Evolutionary conservation across 805 yeast species (phyloP).

Genomic region (Zygosaccharomyces bailii): DNA sequence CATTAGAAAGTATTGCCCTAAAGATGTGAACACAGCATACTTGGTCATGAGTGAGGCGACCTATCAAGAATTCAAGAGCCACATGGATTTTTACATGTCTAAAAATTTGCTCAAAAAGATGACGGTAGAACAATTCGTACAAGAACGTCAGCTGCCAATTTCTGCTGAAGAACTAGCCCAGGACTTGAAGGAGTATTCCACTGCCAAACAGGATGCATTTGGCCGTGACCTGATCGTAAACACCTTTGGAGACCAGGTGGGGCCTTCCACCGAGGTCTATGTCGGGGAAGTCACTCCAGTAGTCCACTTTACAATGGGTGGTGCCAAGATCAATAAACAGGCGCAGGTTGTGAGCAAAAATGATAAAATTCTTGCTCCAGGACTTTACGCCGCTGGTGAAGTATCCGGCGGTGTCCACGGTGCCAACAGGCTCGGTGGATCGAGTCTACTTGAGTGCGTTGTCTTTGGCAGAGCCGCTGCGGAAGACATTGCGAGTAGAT

Average conservation of each 20-base stretch:
- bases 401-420: slow-evolving; percentile 71
- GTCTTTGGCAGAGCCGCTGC: slow-evolving; percentile 58
- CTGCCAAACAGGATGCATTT: slow-evolving; percentile 33
- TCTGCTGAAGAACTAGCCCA: slow-evolving; percentile 23
- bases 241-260: slow-evolving; percentile 29
- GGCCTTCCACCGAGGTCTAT: slow-evolving; percentile 35
- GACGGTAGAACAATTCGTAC: slow-evolving; percentile 33
- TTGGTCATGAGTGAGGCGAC: slow-evolving; percentile 44
- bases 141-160: slow-evolving; percentile 24
- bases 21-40: slow-evolving; percentile 33
- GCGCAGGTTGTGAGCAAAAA: slow-evolving; percentile 42
- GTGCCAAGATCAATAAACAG: slow-evolving; percentile 51
- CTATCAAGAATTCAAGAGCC: slow-evolving; percentile 44
- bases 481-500: slow-evolving; percentile 25
- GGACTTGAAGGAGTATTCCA: slow-evolving; percentile 26
- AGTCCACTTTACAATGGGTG: slow-evolving; percentile 67
- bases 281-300: slow-evolving; percentile 58
- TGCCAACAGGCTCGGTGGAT: slow-evolving; percentile 56
- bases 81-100: slow-evolving; percentile 50
- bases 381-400: slow-evolving; percentile 63
- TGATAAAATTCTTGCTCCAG: slow-evolving; percentile 37
- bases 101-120: slow-evolving; percentile 36
- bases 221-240: slow-evolving; percentile 38
- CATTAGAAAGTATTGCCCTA: slow-evolving; percentile 35
- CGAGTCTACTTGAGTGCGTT: slow-evolving; percentile 56